Percentiles rank a stretch among this genome's conserved stretches.
These are phyloP conservation scores for Trichoderma polysporum DNA, from an alignment of 2,329 filamentous ascomycete species.

Conservation along the genomic window DNA sequence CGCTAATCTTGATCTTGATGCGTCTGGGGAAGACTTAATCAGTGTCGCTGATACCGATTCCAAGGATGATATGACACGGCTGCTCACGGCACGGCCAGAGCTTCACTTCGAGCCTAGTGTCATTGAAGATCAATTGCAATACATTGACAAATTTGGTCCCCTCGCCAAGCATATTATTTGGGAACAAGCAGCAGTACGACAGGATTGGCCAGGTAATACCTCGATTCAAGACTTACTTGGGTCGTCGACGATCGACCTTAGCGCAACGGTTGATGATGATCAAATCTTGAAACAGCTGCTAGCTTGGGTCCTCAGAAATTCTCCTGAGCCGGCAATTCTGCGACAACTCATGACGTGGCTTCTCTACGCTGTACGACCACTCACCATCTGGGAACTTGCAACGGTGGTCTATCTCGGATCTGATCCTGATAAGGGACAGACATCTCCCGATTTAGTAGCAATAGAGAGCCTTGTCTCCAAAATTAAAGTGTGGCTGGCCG, in stretches of 20 bases:
- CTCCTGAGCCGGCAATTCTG: conserved; percentile 11
- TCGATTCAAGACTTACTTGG: conserved; percentile 11
- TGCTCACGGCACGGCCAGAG: conserved; percentile 21
- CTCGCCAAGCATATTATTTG: conserved; percentile 8
- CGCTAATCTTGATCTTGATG: conserved; percentile 13
- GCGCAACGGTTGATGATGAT: neutral
- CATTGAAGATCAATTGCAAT: conserved; percentile 26
- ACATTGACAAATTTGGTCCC: conserved; percentile 20
- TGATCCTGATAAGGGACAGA: neutral
- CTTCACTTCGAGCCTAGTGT: neutral
- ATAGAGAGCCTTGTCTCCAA: conserved; percentile 15
- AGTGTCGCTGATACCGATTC: neutral
- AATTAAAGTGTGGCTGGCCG: conserved; percentile 19
- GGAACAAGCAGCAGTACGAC: conserved; percentile 16
- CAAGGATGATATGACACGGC: conserved; percentile 6
- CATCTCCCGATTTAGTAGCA: neutral
- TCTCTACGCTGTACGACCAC: conserved; percentile 21
- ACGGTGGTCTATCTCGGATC: conserved; percentile 16
- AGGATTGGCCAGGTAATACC: conserved; percentile 14
- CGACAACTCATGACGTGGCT: conserved; percentile 19
- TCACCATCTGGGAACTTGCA: conserved; percentile 21
- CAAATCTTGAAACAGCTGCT: conserved; percentile 11
- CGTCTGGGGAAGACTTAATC: neutral
- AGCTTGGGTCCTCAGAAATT: conserved; percentile 14
- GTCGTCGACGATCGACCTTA: neutral